Evolutionary conservation across 495 filamentous ascomycete species (phyloP).

Genomic region (Trichocladium uniseriatum): DNA sequence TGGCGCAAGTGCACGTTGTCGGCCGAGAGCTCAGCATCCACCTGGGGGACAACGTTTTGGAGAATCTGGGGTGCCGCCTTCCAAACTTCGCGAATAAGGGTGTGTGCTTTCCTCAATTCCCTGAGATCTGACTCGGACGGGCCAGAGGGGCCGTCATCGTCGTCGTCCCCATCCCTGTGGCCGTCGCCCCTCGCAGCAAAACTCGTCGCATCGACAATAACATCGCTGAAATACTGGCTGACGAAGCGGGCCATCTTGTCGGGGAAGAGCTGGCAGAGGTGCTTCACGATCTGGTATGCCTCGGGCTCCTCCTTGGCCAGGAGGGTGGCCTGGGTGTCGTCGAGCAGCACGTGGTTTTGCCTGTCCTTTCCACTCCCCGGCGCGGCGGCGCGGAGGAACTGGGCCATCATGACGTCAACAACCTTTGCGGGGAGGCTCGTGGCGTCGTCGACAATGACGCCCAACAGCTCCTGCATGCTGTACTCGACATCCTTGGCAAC

Average conservation of each 20-base stretch:
- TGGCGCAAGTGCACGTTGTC: constrained; percentile 80
- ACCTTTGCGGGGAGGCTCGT: constrained; percentile 68
- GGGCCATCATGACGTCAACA: constrained; percentile 88
- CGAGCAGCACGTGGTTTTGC: constrained; percentile 27
- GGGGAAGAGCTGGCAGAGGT: constrained; percentile 78
- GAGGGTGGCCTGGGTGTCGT: constrained; percentile 60
- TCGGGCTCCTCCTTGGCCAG: constrained; percentile 76
- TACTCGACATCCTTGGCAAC: constrained; percentile 85
- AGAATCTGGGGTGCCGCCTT: constrained; percentile 80
- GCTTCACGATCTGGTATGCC: constrained; percentile 93
- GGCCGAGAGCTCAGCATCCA: constrained; percentile 85
- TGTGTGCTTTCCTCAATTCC: constrained; percentile 82
- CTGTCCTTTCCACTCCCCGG: constrained; percentile 49
- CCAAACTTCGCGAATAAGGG: constrained; percentile 86
- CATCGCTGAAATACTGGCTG: constrained; percentile 93
- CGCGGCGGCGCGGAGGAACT: constrained; percentile 83
- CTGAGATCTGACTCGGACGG: constrained; percentile 75
- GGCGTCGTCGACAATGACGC: constrained; percentile 79
- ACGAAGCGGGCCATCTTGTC: constrained; percentile 92
- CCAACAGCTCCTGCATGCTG: constrained; percentile 78
- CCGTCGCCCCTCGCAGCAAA: constrained; percentile 42
- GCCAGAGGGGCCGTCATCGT: constrained; percentile 50
- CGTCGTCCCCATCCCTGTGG: constrained; percentile 58
- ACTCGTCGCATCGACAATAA: constrained; percentile 79
- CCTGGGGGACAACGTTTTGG: constrained; percentile 84